A percentile compares a stretch with the other conserved stretches of the same genome.
phyloP scores from a whole-genome alignment of 2,329 filamentous ascomycete species.

The Colletotrichum sp. region DNA sequence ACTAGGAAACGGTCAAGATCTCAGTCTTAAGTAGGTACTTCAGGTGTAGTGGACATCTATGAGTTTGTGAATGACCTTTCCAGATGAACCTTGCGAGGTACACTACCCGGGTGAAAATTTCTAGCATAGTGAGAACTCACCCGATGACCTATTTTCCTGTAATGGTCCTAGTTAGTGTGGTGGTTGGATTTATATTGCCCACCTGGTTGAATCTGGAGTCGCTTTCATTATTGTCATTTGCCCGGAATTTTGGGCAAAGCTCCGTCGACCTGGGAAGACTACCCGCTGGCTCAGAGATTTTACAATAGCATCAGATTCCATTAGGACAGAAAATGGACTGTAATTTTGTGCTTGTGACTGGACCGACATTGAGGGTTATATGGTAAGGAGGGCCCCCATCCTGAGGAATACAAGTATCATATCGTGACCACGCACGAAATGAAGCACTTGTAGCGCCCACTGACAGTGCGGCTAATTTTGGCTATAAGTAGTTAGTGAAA shows the following conservation, averaged over 20 bases:
- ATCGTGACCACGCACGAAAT: neutral
- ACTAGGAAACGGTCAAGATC: fast-evolving
- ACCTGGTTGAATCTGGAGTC: neutral
- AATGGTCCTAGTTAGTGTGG: neutral
- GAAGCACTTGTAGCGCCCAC: neutral
- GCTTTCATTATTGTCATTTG: neutral
- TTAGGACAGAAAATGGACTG: neutral
- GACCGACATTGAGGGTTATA: neutral
- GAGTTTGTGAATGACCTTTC: neutral
- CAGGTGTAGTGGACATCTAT: neutral
- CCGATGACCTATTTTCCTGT: neutral
- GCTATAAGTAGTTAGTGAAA: fast-evolving
- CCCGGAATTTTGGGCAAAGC: neutral
- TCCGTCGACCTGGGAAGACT: neutral
- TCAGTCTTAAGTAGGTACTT: neutral
- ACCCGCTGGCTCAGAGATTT: neutral
- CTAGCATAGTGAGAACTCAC: neutral
- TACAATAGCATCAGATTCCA: neutral
- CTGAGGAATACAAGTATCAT: neutral
- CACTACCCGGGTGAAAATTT: neutral
- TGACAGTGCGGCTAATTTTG: neutral
- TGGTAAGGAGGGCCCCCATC: neutral
- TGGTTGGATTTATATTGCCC: neutral
- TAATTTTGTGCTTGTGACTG: neutral
- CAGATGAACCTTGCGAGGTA: neutral